Percentiles rank a stretch among this genome's conserved stretches.
phyloP scores from a whole-genome alignment of 352 stramenopile genomes.

The Phytopythium vexans region DNA sequence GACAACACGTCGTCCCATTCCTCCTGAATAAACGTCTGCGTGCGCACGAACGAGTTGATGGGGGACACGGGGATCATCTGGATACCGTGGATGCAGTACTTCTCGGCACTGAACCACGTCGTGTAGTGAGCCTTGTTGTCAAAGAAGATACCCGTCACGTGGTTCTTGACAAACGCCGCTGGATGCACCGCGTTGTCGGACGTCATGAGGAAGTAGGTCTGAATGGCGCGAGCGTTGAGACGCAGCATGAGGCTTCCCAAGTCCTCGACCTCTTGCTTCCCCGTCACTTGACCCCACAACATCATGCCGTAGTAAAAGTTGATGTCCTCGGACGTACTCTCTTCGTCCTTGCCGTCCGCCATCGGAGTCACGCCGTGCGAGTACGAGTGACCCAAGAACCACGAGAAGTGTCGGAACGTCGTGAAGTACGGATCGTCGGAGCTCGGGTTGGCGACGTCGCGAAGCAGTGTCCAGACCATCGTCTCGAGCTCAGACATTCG shows the following conservation, averaged over 20 bases:
- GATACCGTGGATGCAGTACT: constrained; percentile 75
- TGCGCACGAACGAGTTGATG: constrained; percentile 66
- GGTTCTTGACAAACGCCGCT: constrained; percentile 57
- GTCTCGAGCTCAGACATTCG: constrained; percentile 51
- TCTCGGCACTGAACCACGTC: constrained; percentile 66
- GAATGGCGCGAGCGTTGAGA: constrained; percentile 53
- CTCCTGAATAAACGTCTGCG: constrained; percentile 51
- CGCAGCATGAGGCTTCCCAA: constrained; percentile 76
- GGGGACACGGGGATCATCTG: constrained; percentile 78
- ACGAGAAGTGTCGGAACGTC: constrained; percentile 73
- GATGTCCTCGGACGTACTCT: constrained; percentile 74
- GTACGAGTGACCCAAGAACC: constrained; percentile 74
- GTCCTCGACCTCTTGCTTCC: constrained; percentile 52
- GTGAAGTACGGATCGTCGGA: constrained; percentile 45
- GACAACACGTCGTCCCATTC: constrained; percentile 77
- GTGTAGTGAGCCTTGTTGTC: constrained; percentile 77
- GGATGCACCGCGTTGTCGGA: constrained; percentile 62
- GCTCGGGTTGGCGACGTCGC: constrained; percentile 72
- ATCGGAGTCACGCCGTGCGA: constrained; percentile 61
- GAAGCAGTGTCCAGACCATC: constrained; percentile 61
- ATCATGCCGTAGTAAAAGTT: constrained; percentile 83
- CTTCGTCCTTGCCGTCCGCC: constrained; percentile 68
- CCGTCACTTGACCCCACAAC: constrained; percentile 61
- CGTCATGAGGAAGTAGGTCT: constrained; percentile 70
- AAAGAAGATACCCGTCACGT: constrained; percentile 74